phyloP scores from a whole-genome alignment of 768 basidiomycete species.

The Suillus discolor region DNA sequence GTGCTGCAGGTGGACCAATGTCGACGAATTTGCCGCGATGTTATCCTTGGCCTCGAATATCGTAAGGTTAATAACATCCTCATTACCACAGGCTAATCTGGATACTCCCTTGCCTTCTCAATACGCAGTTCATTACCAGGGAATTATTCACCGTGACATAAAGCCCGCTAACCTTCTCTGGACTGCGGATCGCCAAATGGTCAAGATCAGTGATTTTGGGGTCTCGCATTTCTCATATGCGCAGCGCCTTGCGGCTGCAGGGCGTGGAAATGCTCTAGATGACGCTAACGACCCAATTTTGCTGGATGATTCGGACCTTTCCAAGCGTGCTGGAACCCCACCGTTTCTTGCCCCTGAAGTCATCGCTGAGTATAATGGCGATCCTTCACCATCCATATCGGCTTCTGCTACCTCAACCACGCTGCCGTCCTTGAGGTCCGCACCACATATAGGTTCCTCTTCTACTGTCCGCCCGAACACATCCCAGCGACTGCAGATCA shows the following conservation, averaged over 20 bases:
- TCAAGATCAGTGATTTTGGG: slow-evolving; percentile 99
- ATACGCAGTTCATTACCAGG: slow-evolving; percentile 86
- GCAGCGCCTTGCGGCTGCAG: slow-evolving; percentile 71
- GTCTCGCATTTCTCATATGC: slow-evolving; percentile 96
- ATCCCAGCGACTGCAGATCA: slow-evolving; percentile 56
- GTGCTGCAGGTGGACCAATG: slow-evolving; percentile 83
- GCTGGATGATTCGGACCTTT: slow-evolving; percentile 83
- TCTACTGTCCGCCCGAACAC: slow-evolving; percentile 31
- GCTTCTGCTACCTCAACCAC: slow-evolving; percentile 34
- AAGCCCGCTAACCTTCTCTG: slow-evolving; percentile 97
- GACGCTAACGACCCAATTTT: slow-evolving; percentile 63
- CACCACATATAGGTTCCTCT: slow-evolving; percentile 31
- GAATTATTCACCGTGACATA: slow-evolving; percentile 99
- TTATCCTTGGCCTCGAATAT: slow-evolving; percentile 93
- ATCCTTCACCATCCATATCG: slow-evolving; percentile 35
- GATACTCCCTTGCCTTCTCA: slow-evolving; percentile 2
- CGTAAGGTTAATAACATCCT: slow-evolving; percentile 53
- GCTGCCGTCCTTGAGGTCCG: slow-evolving; percentile 31
- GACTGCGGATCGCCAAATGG: slow-evolving; percentile 80
- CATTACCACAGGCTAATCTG: slow-evolving; percentile 3
- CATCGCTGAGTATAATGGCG: slow-evolving; percentile 61
- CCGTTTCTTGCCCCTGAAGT: slow-evolving; percentile 97
- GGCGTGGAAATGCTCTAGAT: slow-evolving; percentile 39
- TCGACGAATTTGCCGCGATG: slow-evolving; percentile 87
- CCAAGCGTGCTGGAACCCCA: slow-evolving; percentile 92